Evolutionary conservation across 441 rosid genomes (phyloP), one percentile per base, ranked within the genome.

Genomic region (Kokia cookei): DNA sequence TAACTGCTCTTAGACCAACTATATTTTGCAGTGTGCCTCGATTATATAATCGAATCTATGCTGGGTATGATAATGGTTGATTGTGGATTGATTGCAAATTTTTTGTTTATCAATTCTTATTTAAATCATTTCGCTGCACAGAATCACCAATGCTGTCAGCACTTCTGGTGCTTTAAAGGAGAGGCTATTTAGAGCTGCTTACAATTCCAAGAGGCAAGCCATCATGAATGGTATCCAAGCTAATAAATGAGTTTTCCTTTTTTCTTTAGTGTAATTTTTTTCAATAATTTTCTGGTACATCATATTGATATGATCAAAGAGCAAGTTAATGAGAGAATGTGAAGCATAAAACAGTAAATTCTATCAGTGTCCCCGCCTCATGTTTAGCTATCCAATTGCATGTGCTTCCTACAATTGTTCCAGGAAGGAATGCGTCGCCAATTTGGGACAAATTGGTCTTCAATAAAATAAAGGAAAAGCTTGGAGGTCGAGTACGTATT

Each of bases 21-120:
- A 15, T 90, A 71, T 90, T 90, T 77, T 71, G 87, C 80, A 90
- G 94, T 77, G 94, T 90, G 65, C 94, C 94, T 78, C 89, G 94
- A 61, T 71, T 90, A 63, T 90, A 86, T 78, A 87, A 88, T 73
- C 84, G 90, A 78, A 82, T 90, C 60, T 88, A 88, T 81, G 85
- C 86, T 73, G 92, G 91, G 94, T 90, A 81, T 73, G 77, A 45
- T 75, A 15, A 58, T 76, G 51, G 67, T 73, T 37, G 65, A 14
- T 58, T 69, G 48, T 65, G 27, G 47, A 62, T 60, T 67, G 5
- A 27, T 9, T 76, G 12, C 15, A 68, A 43, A 17, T 75, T 11
- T 50, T 47, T 65, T 65, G 71, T 51, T 84, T 54, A 22, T 22
- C 32, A 26, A 47, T 71, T 65, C 73, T 68, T 64, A 42, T 64